Conservation (phyloP, 139 green algal species). For the Volvox reticuliferus region DNA sequence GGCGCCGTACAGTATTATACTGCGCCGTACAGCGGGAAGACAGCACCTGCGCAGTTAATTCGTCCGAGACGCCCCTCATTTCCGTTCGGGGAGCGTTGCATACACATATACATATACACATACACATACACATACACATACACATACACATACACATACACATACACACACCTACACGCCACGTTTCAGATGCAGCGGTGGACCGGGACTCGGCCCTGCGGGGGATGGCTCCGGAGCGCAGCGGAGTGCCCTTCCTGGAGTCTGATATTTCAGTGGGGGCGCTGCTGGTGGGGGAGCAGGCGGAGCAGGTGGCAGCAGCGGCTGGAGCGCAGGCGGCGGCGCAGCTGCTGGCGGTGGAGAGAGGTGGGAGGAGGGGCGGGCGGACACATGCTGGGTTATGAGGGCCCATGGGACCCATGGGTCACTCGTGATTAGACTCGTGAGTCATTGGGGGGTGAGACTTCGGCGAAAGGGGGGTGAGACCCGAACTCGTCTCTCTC, state of each 20-base stretch:
- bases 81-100: too few species aligned
- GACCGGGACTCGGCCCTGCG: conserved; percentile 29
- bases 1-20: too few species aligned
- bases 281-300: not conserved
- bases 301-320: not conserved
- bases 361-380: not conserved
- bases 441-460: too few species aligned
- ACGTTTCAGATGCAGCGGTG: conserved; percentile 16
- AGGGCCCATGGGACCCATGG: too few species aligned
- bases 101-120: not conserved
- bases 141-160: not conserved
- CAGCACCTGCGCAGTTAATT: too few species aligned
- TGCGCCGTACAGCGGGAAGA: too few species aligned
- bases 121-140: not conserved
- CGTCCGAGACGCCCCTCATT: too few species aligned
- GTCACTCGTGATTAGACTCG: too few species aligned
- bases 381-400: too few species aligned
- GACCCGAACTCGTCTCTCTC: too few species aligned
- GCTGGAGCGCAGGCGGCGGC: not conserved
- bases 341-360: not conserved
- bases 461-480: too few species aligned
- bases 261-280: not conserved
- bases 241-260: not conserved
- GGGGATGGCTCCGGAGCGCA: not conserved
- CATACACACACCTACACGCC: too few species aligned